Conservation (phyloP, 352 stramenopile genomes). For the Globisporangium orthogonon region DNA sequence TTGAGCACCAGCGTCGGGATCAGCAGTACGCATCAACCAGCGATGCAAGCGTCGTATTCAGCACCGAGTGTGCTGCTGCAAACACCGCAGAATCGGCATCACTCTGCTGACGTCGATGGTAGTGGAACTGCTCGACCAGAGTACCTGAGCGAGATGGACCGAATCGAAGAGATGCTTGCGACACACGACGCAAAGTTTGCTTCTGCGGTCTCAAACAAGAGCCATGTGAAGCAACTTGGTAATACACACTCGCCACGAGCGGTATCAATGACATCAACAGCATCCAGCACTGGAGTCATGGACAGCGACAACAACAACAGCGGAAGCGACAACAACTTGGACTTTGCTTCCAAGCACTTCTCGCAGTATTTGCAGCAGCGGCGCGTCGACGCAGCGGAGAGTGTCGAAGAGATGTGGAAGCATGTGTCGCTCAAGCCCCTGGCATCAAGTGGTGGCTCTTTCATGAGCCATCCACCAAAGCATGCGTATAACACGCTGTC, state of each 20-base stretch:
- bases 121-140: conserved; percentile 1
- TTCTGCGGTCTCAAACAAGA: not conserved
- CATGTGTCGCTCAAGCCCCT: conserved; percentile 31
- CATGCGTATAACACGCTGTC: conserved; percentile 38
- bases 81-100: not conserved
- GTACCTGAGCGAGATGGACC: conserved; percentile 44
- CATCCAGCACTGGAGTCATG: not conserved
- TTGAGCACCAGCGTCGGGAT: not conserved
- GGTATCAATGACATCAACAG: not conserved
- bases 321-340: not conserved
- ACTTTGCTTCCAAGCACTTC: conserved; percentile 2
- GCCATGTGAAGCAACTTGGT: conserved; percentile 4
- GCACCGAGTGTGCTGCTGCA: conserved; percentile 1
- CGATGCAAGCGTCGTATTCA: conserved; percentile 5
- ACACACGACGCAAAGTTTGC: conserved; percentile 16
- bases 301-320: not conserved
- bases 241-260: not conserved
- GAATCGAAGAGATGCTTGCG: conserved; percentile 49
- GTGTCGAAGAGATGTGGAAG: conserved; percentile 64
- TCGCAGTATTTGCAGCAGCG: conserved; percentile 13
- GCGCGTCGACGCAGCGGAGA: conserved; percentile 5
- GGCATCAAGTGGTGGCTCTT: not conserved
- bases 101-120: not conserved
- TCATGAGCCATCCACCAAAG: not conserved
- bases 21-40: not conserved